Evolutionary conservation across 805 yeast species (phyloP), one percentile per base, ranked within the genome.

Genomic region (Metahyphopichia silvanorum): DNA sequence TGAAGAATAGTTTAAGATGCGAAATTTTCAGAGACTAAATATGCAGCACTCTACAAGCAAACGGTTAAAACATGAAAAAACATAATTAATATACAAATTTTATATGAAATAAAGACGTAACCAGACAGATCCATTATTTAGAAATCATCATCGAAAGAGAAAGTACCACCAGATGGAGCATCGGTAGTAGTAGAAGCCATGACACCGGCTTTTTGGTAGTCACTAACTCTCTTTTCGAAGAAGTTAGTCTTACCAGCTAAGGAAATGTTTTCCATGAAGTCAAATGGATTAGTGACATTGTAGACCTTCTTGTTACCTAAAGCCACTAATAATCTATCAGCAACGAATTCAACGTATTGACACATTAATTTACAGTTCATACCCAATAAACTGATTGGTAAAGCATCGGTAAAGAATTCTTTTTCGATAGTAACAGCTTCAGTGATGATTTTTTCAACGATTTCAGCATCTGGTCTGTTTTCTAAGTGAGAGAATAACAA

Each of bases 201-300:
- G 55, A 91, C 98, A 73, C 98, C 98, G 38, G 98, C 98, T 73
- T 91, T 93, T 71, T 91, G 98, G 71, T 91, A 91, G 68, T 91
- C 98, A 38, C 95, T 85, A 37, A 91, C 98, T 71, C 98, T 85
- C 79, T 91, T 91, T 76, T 91, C 98, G 59, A 91, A 91, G 79
- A 91, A 91, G 75, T 93, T 91, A 52, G 98, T 91, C 79, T 91
- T 91, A 67, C 98, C 98, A 38, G 97, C 95, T 51, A 91, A 78
- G 6, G 98, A 91, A 55, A 91, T 91, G 74, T 93, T 91, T 74
- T 91, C 98, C 98, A 91, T 91, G 60, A 91, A 91, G 66, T 91
- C 98, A 61, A 91, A 91, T 63, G 98, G 98, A 63, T 91, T 91
- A 43, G 86, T 71, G 39, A 75, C 91, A 52, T 87, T 86, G 79